phyloP scores from a whole-genome alignment of 768 basidiomycete species.

The Amanita jacksonii region DNA sequence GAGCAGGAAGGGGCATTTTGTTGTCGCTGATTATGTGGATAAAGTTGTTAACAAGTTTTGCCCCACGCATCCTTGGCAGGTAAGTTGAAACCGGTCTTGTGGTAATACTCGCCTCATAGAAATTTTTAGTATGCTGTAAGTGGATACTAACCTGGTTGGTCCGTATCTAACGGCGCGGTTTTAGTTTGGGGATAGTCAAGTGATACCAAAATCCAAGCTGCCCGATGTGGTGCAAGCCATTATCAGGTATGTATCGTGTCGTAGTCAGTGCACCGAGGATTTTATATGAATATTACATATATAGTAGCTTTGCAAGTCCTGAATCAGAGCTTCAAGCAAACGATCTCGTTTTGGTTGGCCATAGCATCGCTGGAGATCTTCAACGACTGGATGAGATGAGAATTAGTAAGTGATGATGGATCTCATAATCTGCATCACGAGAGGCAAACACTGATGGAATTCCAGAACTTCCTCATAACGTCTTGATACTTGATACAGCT shows the following conservation, averaged over 20 bases:
- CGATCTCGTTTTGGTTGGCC: constrained; percentile 61
- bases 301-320: constrained; percentile 64
- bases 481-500: constrained; percentile 58
- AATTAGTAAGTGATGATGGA: constrained; percentile 46
- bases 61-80: constrained; percentile 67
- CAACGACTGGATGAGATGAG: constrained; percentile 67
- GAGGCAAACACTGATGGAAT: background rate
- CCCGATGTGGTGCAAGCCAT: constrained; percentile 63
- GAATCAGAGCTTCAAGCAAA: constrained; percentile 69
- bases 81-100: constrained; percentile 24
- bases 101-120: background rate
- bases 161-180: constrained; percentile 9
- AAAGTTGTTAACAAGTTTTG: constrained; percentile 51
- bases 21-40: constrained; percentile 62
- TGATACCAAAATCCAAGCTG: constrained; percentile 57
- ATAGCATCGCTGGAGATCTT: constrained; percentile 45
- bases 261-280: background rate
- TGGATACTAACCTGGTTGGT: constrained; percentile 6
- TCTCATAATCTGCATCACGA: background rate
- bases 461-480: constrained; percentile 64
- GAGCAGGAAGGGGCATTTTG: constrained; percentile 60
- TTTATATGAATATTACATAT: constrained; percentile 1
- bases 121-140: constrained; percentile 55
- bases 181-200: constrained; percentile 74
- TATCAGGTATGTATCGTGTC: constrained; percentile 54